Base-by-base conservation (phyloP, 345 rosid species). In the Noccaea bulbosa region DNA sequence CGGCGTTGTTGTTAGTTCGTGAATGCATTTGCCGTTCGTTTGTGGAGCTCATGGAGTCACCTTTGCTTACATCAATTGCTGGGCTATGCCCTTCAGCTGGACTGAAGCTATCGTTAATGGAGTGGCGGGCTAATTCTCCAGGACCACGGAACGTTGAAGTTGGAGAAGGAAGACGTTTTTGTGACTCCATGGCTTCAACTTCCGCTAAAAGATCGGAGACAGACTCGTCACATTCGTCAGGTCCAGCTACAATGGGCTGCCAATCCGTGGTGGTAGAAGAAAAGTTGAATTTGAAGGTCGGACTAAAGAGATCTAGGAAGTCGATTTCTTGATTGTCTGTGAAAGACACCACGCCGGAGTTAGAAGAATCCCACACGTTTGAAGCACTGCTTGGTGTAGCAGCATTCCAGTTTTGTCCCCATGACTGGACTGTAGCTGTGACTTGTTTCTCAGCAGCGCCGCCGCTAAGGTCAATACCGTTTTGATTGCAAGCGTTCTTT, bases 151-250 rank as follows among this genome's bases (percentile, higher is more conserved):
- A 70, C 2, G 80, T 53, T 33, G 79, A 75, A 70, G 96, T 86
- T 16, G 96, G 90, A 33, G 97, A 89, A 63, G 90, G 82, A 52
- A 84, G 72, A 17, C 87, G 85, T 70, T 80, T 72, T 33, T 85
- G 88, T 11, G 96, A 85, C 74, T 91, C 97, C 97, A 91, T 91
- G 5, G 99, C 97, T 84, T 94, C 97, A 27, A 91, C 96, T 80
- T 91, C 96, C 11, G 99, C 99, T 77, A 94, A 73, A 48, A 91
- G 90, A 78, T 94, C 99, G 11, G 99, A 94, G 67, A 94, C 97
- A 6, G 97, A 94, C 70, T 94, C 97, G 67, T 91, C 97, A 17
- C 68, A 87, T 17, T 87, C 97, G 17, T 81, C 80, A 6, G 91
- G 84, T 48, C 83, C 93, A 15, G 92, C 53, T 34, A 84, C 80